These are phyloP conservation scores for Ascocoryne sarcoides DNA, from an alignment of 2,329 filamentous ascomycete species.

Conservation along the genomic window DNA sequence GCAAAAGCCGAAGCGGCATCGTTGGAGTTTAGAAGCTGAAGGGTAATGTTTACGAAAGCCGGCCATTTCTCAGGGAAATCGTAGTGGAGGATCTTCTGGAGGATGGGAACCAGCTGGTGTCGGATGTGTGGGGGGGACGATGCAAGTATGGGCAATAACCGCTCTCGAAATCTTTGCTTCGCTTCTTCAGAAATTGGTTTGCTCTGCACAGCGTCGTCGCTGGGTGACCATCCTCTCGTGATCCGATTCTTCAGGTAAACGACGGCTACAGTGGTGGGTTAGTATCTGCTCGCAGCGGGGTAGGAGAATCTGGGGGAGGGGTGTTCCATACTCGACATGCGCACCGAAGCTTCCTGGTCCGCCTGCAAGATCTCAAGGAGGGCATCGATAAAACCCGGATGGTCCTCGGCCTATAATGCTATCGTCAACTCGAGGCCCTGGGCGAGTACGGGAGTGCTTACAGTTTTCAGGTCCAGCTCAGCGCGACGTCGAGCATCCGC, in stretches of 20 bases:
- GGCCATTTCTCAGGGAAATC: constrained; percentile 96
- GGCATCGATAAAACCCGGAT: constrained; percentile 82
- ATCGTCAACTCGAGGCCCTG: constrained; percentile 13
- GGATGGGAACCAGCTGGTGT: constrained; percentile 84
- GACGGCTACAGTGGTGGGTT: constrained; percentile 53
- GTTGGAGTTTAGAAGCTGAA: constrained; percentile 80
- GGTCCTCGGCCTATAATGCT: constrained; percentile 66
- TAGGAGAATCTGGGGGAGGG: constrained; percentile 15
- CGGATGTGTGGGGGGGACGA: constrained; percentile 72
- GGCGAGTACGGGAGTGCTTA: constrained; percentile 34
- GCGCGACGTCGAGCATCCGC: constrained; percentile 67
- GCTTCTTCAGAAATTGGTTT: constrained; percentile 79
- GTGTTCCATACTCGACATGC: constrained; percentile 69
- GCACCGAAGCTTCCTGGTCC: constrained; percentile 77
- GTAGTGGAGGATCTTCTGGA: constrained; percentile 91
- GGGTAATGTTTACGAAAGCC: constrained; percentile 83
- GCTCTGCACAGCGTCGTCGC: constrained; percentile 57
- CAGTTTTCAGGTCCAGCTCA: constrained; percentile 75
- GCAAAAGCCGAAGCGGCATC: constrained; percentile 83
- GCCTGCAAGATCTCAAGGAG: constrained; percentile 83
- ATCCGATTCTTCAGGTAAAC: constrained; percentile 98
- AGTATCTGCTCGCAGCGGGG: constrained; percentile 25
- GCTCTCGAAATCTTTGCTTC: constrained; percentile 77
- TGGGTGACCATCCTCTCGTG: constrained; percentile 78
- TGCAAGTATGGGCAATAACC: constrained; percentile 82